Conservation (phyloP, 768 basidiomycete species). For the Gelatoporia subvermispora region DNA sequence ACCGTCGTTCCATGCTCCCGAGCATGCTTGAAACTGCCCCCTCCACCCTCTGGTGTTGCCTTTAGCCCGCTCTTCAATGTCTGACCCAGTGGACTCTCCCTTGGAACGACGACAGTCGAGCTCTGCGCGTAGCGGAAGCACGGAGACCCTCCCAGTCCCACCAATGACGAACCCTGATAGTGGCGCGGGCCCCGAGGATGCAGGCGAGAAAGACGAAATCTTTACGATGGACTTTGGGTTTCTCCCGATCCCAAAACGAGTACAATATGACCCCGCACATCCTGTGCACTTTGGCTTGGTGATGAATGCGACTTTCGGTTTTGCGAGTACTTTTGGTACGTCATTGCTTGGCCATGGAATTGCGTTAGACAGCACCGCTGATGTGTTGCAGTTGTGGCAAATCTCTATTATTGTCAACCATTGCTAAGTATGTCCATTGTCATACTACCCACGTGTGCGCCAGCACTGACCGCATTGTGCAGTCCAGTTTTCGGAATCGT, state of each 20-base stretch:
- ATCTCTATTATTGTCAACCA: slow-evolving; percentile 82
- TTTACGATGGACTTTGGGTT: slow-evolving; percentile 33
- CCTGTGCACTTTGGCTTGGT: slow-evolving; percentile 33
- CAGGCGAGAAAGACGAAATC: not conserved
- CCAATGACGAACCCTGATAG: too few relatives aligned
- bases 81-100: too few relatives aligned
- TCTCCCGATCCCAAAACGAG: slow-evolving; percentile 39
- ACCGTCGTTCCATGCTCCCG: too few relatives aligned
- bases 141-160: too few relatives aligned
- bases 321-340: slow-evolving; percentile 43
- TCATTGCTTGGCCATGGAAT: not conserved
- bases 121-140: too few relatives aligned
- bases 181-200: too few relatives aligned
- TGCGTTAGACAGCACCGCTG: not conserved
- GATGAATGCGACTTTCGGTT: slow-evolving; percentile 43
- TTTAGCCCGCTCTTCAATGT: too few relatives aligned
- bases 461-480: not conserved
- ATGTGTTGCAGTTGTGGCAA: slow-evolving; percentile 48
- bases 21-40: too few relatives aligned
- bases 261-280: slow-evolving; percentile 36
- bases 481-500: slow-evolving; percentile 28
- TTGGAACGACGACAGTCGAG: too few relatives aligned
- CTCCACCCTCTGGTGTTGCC: too few relatives aligned
- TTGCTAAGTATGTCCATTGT: slow-evolving; percentile 47
- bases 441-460: not conserved